Evolutionary conservation across 768 basidiomycete species (phyloP).

Genomic region (Tricholoma terreum): DNA sequence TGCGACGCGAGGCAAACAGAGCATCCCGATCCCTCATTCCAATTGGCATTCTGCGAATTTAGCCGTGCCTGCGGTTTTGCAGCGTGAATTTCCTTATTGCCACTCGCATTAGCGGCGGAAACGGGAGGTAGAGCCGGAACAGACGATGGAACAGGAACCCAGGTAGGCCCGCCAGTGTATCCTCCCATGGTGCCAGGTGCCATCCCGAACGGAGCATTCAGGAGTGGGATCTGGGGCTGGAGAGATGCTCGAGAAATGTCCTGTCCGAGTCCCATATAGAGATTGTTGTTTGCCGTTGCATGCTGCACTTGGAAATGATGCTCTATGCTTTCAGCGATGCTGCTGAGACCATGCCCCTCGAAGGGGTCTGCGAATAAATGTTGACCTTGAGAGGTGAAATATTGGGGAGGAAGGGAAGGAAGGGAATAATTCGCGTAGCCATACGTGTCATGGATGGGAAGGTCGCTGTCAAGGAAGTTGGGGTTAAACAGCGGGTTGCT

Average conservation of each 20-base stretch:
- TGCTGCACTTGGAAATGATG: constrained; percentile 41
- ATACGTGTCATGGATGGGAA: constrained; percentile 24
- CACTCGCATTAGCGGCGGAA: background rate
- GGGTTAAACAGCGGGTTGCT: constrained; percentile 35
- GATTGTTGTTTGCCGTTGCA: constrained; percentile 10
- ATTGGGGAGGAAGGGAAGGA: constrained; percentile 20
- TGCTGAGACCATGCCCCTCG: constrained; percentile 31
- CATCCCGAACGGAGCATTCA: constrained; percentile 2
- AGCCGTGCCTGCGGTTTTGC: background rate
- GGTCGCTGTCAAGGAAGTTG: constrained; percentile 21
- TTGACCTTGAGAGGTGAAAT: constrained; percentile 20
- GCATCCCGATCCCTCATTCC: constrained; percentile 36
- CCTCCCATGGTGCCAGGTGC: background rate
- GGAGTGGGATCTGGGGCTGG: constrained; percentile 2
- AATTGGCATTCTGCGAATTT: background rate
- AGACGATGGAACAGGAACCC: constrained; percentile 18
- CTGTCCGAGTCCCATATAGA: constrained; percentile 10
- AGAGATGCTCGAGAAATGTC: background rate
- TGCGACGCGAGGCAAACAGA: constrained; percentile 58
- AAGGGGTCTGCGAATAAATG: constrained; percentile 41
- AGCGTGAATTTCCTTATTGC: background rate
- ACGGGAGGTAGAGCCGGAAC: constrained; percentile 5
- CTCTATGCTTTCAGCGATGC: constrained; percentile 40
- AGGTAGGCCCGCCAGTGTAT: constrained; percentile 13
- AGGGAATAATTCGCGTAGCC: constrained; percentile 34